Evolutionary conservation across 2,329 filamentous ascomycete genomes (phyloP).

Genomic region (Balansia obtecta): DNA sequence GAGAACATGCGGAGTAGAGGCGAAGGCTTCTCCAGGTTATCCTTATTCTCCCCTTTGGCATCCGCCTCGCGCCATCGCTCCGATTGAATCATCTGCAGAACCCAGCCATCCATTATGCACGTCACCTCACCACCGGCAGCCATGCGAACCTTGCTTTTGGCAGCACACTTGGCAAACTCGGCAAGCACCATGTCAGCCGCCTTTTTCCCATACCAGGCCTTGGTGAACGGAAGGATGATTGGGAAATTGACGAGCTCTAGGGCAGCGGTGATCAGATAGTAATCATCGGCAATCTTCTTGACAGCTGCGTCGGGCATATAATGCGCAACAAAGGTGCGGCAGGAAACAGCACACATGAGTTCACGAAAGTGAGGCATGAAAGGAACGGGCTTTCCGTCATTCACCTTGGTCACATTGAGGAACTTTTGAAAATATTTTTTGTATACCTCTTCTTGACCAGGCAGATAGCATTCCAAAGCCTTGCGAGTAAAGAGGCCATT

Average conservation of each 20-base stretch:
- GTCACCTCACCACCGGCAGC: slow-evolving; percentile 71
- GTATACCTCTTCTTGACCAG: slow-evolving; percentile 86
- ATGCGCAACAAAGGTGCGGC: slow-evolving; percentile 92
- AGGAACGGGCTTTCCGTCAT: slow-evolving; percentile 60
- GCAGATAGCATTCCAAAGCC: slow-evolving; percentile 78
- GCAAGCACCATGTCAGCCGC: slow-evolving; percentile 82
- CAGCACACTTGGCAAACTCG: slow-evolving; percentile 83
- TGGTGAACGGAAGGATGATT: slow-evolving; percentile 88
- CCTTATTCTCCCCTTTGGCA: slow-evolving; percentile 55
- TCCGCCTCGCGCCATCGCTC: slow-evolving; percentile 69
- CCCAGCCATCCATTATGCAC: slow-evolving; percentile 94
- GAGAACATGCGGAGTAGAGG: slow-evolving; percentile 76
- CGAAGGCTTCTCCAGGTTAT: slow-evolving; percentile 65
- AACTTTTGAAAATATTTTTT: slow-evolving; percentile 75
- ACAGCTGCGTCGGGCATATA: slow-evolving; percentile 86
- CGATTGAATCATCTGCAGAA: slow-evolving; percentile 78
- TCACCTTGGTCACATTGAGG: slow-evolving; percentile 59
- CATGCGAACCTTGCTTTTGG: slow-evolving; percentile 89
- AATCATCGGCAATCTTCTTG: slow-evolving; percentile 92
- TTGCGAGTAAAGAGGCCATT: slow-evolving; percentile 89
- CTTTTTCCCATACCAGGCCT: slow-evolving; percentile 96
- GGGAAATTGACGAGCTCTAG: slow-evolving; percentile 98
- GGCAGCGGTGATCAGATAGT: slow-evolving; percentile 90
- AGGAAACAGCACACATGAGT: slow-evolving; percentile 87
- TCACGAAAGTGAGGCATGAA: slow-evolving; percentile 93